Evolutionary conservation across 2,329 filamentous ascomycete species (phyloP).

Genomic region (Colletotrichum sp.): DNA sequence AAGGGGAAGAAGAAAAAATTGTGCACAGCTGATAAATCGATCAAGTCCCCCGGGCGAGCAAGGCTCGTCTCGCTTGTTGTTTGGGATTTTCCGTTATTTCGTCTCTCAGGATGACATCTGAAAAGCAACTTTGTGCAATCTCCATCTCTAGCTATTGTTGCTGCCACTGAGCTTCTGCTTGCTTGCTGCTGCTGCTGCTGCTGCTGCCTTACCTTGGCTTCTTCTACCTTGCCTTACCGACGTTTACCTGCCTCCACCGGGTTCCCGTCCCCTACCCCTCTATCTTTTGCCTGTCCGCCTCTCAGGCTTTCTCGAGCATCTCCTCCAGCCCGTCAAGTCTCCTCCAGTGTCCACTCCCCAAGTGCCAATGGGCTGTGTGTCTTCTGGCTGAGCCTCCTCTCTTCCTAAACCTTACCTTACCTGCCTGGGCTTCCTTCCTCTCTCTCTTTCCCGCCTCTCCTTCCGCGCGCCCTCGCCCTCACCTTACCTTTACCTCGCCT

Average conservation of each 20-base stretch:
- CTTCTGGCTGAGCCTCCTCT: conserved; percentile 13
- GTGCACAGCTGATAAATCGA: conserved; percentile 23
- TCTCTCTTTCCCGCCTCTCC: background rate
- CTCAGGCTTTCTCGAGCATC: conserved; percentile 5
- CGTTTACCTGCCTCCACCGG: background rate
- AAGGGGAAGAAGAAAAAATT: conserved; percentile 8
- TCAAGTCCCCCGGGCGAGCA: conserved; percentile 1
- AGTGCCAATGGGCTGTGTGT: conserved; percentile 16
- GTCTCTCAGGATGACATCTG: background rate
- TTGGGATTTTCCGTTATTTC: conserved; percentile 1
- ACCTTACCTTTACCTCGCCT: background rate
- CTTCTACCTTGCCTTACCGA: background rate
- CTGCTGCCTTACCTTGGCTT: background rate
- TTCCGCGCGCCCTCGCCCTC: background rate
- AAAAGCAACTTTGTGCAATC: conserved; percentile 17
- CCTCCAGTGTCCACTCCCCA: conserved; percentile 5
- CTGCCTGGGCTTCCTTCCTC: background rate
- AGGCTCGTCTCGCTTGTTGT: conserved; percentile 14
- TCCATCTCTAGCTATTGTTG: background rate
- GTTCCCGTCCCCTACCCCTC: background rate
- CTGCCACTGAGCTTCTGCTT: background rate
- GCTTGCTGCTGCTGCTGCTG: background rate
- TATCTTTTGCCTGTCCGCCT: background rate
- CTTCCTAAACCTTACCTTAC: background rate
- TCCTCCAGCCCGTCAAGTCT: background rate